Conservation (phyloP, 306 rosid genomes). For the Corylus americana region DNA sequence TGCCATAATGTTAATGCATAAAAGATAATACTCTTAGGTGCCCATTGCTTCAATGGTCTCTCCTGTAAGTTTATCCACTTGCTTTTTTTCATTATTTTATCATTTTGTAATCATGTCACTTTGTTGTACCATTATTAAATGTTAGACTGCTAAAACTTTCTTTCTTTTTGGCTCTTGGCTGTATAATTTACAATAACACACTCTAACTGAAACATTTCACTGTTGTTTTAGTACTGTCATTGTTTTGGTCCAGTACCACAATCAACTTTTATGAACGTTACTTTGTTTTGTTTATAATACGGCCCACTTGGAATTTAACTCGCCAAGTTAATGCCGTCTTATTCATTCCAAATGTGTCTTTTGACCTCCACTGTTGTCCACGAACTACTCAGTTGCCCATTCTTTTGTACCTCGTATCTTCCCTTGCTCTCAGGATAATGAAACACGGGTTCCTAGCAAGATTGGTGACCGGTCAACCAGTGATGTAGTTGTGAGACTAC, state of each 20-base stretch:
- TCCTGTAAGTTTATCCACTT: slow-evolving; percentile 42
- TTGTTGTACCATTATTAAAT: background rate
- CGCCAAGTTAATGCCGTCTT: background rate
- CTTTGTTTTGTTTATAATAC: background rate
- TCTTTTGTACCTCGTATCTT: slow-evolving; percentile 9
- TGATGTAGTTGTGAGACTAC: slow-evolving; percentile 94
- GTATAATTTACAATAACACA: background rate
- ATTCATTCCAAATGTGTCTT: background rate
- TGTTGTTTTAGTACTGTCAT: background rate
- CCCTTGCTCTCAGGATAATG: slow-evolving; percentile 53
- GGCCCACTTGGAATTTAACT: background rate
- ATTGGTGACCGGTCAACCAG: slow-evolving; percentile 78
- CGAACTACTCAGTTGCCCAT: background rate
- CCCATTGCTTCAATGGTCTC: slow-evolving; percentile 49
- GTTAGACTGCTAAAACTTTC: background rate
- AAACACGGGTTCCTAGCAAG: slow-evolving; percentile 33
- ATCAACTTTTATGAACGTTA: background rate
- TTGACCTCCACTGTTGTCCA: background rate
- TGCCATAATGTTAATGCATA: slow-evolving; percentile 20
- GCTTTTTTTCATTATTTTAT: background rate
- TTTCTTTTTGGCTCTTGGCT: background rate
- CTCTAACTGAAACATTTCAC: background rate
- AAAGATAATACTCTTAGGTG: slow-evolving; percentile 6
- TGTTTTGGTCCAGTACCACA: background rate
- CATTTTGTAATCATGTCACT: background rate